Conservation (phyloP, 2,329 filamentous ascomycete genomes). For the Pyrenochaeta sp. region DNA sequence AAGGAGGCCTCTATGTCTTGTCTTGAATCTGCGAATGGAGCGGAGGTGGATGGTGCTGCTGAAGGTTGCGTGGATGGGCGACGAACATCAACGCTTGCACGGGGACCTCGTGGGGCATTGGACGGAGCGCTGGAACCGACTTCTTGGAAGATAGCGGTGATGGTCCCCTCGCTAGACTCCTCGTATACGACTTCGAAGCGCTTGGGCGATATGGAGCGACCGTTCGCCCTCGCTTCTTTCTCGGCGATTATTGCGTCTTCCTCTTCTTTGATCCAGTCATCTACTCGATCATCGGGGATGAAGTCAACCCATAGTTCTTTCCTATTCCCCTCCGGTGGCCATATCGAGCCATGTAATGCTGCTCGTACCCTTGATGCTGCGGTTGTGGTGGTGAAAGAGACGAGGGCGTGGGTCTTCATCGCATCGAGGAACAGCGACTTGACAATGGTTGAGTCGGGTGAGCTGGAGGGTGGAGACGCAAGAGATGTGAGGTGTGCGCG, state of each 20-base stretch:
- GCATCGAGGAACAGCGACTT: conserved; percentile 79
- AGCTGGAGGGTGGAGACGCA: conserved; percentile 65
- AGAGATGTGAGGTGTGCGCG: conserved; percentile 74
- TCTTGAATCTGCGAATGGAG: conserved; percentile 17
- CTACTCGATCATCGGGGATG: conserved; percentile 77
- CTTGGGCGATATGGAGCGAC: conserved; percentile 27
- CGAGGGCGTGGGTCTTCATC: conserved; percentile 89
- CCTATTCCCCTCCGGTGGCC: conserved; percentile 86
- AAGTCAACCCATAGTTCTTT: conserved; percentile 91
- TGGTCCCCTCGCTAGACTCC: conserved; percentile 22
- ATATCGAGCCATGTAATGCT: conserved; percentile 78
- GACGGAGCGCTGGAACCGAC: conserved; percentile 38
- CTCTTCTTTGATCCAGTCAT: conserved; percentile 72
- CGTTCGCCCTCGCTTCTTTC: conserved; percentile 36
- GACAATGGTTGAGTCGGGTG: conserved; percentile 64
- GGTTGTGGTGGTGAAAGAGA: conserved; percentile 71
- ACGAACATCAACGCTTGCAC: conserved; percentile 15
- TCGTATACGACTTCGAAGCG: conserved; percentile 45
- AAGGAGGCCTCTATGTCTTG: conserved; percentile 51
- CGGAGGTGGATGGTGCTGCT: conserved; percentile 4
- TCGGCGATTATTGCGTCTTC: conserved; percentile 41
- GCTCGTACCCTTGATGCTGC: conserved; percentile 80
- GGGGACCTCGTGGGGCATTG: conserved; percentile 35
- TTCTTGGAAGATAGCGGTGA: conserved; percentile 45
- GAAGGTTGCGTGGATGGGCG: conserved; percentile 7